Evolutionary conservation across 2,329 filamentous ascomycete species (phyloP).

Genomic region (Alternaria triticina): DNA sequence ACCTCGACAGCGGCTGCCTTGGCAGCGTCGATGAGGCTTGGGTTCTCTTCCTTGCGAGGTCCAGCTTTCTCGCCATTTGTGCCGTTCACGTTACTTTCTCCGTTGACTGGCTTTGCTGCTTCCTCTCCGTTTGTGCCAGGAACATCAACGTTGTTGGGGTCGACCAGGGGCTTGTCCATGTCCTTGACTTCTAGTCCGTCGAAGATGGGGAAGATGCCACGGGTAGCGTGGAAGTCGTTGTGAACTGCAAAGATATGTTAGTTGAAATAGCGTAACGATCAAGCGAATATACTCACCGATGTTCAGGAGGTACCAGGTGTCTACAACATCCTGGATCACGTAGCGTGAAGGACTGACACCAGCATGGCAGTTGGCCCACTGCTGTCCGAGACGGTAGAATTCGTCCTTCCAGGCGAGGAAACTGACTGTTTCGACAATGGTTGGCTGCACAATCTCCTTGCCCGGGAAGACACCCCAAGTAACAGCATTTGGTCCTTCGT

Average conservation of each 20-base stretch:
- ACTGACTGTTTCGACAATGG: slow-evolving; percentile 97
- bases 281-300: slow-evolving; percentile 69
- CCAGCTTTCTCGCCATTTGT: slow-evolving; percentile 22
- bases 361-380: slow-evolving; percentile 93
- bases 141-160: slow-evolving; percentile 13
- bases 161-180: slow-evolving; percentile 58
- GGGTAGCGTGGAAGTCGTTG: slow-evolving; percentile 91
- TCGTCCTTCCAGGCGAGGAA: slow-evolving; percentile 99
- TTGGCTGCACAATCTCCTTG: slow-evolving; percentile 99
- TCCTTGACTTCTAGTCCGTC: slow-evolving; percentile 74
- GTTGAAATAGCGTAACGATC: neutral
- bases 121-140: slow-evolving; percentile 15
- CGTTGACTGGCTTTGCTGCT: slow-evolving; percentile 8
- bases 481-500: slow-evolving; percentile 93
- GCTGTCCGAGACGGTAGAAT: slow-evolving; percentile 87
- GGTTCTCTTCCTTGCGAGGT: slow-evolving; percentile 18
- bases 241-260: slow-evolving; percentile 67
- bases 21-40: slow-evolving; percentile 30
- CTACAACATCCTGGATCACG: slow-evolving; percentile 82
- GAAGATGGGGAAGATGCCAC: slow-evolving; percentile 85
- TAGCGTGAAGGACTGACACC: slow-evolving; percentile 76
- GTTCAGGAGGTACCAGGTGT: slow-evolving; percentile 92
- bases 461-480: slow-evolving; percentile 99
- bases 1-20: slow-evolving; percentile 39
- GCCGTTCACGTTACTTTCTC: slow-evolving; percentile 15